These are phyloP conservation scores for Ganoderma leucocontextum DNA, from an alignment of 1,284 basidiomycete genomes.

Conservation along the genomic window DNA sequence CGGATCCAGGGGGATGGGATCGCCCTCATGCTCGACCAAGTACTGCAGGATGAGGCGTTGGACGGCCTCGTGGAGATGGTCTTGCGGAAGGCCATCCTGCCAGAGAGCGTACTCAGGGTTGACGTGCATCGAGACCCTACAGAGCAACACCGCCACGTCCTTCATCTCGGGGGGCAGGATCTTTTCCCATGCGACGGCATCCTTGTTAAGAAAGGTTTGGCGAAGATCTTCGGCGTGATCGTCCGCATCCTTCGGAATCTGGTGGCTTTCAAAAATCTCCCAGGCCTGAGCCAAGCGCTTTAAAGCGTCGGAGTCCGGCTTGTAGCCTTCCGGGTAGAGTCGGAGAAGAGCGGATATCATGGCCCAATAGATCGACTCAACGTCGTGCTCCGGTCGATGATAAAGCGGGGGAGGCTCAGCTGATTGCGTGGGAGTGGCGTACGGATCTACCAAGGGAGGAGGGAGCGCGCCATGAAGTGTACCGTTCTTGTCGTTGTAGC, in stretches of 20 bases:
- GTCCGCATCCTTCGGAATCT: not conserved
- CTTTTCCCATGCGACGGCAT: not conserved
- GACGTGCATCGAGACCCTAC: not conserved
- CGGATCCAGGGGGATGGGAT: not conserved
- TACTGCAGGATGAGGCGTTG: constrained; percentile 9
- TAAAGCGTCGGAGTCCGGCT: not conserved
- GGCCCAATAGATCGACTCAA: constrained; percentile 8
- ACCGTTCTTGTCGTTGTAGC: not conserved
- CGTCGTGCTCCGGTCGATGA: constrained; percentile 9
- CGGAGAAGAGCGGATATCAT: not conserved
- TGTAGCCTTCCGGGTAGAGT: not conserved
- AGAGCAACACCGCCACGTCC: not conserved
- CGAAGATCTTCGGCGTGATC: no score
- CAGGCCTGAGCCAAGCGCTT: not conserved
- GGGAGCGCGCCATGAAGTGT: not conserved
- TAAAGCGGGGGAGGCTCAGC: not conserved
- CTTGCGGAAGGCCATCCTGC: not conserved
- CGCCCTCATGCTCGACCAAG: not conserved
- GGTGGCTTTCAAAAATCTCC: not conserved
- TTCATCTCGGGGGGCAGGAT: not conserved
- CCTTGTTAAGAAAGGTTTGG: not conserved
- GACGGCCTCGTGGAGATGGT: constrained; percentile 4
- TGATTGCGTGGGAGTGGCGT: not conserved
- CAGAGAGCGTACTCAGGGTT: not conserved
- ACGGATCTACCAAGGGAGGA: not conserved